phyloP scores from a whole-genome alignment of 306 rosid genomes.

The Quercus alba region DNA sequence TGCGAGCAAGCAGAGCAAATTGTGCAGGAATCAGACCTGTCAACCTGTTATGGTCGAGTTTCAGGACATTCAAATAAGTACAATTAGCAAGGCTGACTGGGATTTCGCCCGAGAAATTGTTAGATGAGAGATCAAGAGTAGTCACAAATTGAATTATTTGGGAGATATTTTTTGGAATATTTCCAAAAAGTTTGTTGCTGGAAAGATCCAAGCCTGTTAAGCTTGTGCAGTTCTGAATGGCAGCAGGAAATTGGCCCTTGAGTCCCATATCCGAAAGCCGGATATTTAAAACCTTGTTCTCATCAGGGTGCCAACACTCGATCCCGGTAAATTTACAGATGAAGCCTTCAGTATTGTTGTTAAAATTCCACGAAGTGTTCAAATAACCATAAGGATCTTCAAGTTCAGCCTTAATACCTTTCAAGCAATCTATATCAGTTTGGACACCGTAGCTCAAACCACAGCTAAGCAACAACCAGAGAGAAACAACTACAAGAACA shows the following conservation, averaged over 20 bases:
- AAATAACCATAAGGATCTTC: conserved; percentile 55
- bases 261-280: conserved; percentile 68
- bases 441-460: conserved; percentile 42
- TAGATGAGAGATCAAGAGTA: conserved; percentile 67
- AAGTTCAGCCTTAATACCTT: conserved; percentile 29
- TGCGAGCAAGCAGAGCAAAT: conserved; percentile 31
- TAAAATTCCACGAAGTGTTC: conserved; percentile 60
- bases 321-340: conserved; percentile 70
- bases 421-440: conserved; percentile 62
- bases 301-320: conserved; percentile 92
- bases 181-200: conserved; percentile 49
- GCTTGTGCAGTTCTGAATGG: conserved; percentile 53
- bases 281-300: conserved; percentile 66
- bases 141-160: neutral
- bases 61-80: conserved; percentile 54
- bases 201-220: conserved; percentile 85
- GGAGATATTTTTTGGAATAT: conserved; percentile 44
- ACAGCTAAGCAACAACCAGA: conserved; percentile 45
- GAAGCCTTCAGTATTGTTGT: conserved; percentile 57
- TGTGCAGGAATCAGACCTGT: conserved; percentile 56
- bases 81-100: conserved; percentile 40
- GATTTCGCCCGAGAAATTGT: conserved; percentile 62
- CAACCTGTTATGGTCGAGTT: conserved; percentile 56
- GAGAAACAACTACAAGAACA: conserved; percentile 20
- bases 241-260: conserved; percentile 61